A percentile compares a stretch with the other conserved stretches of the same genome.
Conservation (phyloP, 2,329 filamentous ascomycete genomes). For the Trichophaea hybrida region DNA sequence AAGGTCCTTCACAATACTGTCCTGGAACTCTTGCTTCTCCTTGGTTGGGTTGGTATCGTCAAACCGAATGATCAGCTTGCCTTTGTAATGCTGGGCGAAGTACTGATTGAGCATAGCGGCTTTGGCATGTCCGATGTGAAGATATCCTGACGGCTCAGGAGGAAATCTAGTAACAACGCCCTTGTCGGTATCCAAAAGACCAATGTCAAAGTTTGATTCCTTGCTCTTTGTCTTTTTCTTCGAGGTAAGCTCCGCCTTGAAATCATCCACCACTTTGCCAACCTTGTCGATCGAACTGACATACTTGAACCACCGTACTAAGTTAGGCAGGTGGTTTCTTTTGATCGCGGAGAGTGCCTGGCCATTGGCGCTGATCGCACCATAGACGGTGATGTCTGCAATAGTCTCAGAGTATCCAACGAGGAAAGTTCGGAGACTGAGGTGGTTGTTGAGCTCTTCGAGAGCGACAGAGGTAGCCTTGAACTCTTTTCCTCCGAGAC, state of each 20-base stretch:
- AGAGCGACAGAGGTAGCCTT: constrained; percentile 65
- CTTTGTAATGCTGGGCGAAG: constrained; percentile 88
- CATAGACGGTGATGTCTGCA: constrained; percentile 70
- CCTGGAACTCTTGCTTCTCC: constrained; percentile 92
- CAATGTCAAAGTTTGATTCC: constrained; percentile 79
- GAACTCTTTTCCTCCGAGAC: constrained; percentile 51
- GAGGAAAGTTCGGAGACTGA: constrained; percentile 74
- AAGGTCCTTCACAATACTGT: constrained; percentile 84
- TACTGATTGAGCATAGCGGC: constrained; percentile 89
- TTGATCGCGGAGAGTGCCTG: constrained; percentile 62
- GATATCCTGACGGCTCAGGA: constrained; percentile 85
- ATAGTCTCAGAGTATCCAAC: constrained; percentile 65
- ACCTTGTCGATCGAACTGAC: constrained; percentile 70
- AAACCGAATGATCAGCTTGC: constrained; percentile 79
- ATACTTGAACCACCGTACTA: constrained; percentile 76
- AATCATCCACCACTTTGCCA: constrained; percentile 52
- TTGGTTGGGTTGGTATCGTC: constrained; percentile 97
- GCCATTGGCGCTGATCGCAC: constrained; percentile 59
- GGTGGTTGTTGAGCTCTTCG: constrained; percentile 67
- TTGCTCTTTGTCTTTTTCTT: constrained; percentile 57
- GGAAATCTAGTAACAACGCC: constrained; percentile 87
- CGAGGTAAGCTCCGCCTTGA: constrained; percentile 53
- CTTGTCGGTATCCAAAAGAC: constrained; percentile 67
- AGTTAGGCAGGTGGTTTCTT: constrained; percentile 46
- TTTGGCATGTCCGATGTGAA: constrained; percentile 93